Percentiles rank a stretch among this genome's conserved stretches.
Conservation (phyloP, 345 rosid genomes). For the Eucalyptus caleyi region DNA sequence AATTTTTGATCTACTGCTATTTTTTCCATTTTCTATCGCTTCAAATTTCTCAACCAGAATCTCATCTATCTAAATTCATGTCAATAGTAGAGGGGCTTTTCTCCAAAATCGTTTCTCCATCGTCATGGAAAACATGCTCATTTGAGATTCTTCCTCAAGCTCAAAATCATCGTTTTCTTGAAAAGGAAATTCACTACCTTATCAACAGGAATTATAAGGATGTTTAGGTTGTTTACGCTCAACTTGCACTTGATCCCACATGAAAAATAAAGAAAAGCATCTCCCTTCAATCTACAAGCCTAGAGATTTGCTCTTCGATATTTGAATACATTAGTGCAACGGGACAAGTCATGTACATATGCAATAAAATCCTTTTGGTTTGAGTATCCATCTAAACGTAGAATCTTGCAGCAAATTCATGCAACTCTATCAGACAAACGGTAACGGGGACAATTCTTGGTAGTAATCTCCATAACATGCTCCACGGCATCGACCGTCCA, state of each 20-base stretch:
- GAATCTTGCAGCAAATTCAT: background rate
- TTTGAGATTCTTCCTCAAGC: background rate
- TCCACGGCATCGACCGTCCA: background rate
- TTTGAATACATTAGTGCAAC: background rate
- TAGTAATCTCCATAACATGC: background rate
- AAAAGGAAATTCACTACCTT: background rate
- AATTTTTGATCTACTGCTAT: too few relatives aligned
- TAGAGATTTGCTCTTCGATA: background rate
- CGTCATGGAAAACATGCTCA: background rate
- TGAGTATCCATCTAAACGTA: background rate
- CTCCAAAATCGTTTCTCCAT: background rate
- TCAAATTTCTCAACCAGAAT: background rate
- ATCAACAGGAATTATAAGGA: too few relatives aligned
- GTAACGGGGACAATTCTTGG: background rate
- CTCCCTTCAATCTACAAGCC: too few relatives aligned
- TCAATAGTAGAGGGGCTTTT: background rate
- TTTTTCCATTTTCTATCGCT: background rate
- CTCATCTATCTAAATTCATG: background rate
- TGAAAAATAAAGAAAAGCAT: too few relatives aligned
- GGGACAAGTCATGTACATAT: background rate
- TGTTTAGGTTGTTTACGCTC: too few relatives aligned
- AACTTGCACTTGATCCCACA: too few relatives aligned
- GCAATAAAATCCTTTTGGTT: background rate
- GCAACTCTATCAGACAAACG: background rate
- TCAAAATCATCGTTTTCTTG: background rate